Evolutionary conservation across 208 protist genomes (phyloP).

Genomic region (Wallacemonas rigidus): DNA sequence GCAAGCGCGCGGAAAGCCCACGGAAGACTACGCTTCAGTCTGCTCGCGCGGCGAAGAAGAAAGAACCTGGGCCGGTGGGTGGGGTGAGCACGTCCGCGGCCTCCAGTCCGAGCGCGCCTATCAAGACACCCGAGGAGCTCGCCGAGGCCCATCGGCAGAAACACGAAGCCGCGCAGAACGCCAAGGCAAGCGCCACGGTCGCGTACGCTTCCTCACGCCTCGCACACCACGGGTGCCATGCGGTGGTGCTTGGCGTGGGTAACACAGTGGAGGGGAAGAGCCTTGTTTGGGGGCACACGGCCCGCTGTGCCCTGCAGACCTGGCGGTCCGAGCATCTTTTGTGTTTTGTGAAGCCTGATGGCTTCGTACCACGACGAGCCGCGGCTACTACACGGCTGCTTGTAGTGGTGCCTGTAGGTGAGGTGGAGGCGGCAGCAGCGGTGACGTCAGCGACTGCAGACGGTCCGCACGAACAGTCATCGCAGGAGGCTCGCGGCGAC

Average conservation of each 20-base stretch:
- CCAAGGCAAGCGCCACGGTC: constrained; percentile 27
- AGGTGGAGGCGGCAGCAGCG: constrained; percentile 3
- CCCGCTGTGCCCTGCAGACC: constrained; percentile 25
- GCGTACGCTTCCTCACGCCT: constrained; percentile 35
- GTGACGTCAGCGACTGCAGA: neutral
- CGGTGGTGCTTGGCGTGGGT: constrained; percentile 61
- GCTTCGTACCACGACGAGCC: constrained; percentile 41
- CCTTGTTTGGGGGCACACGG: constrained; percentile 44
- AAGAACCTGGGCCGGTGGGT: neutral
- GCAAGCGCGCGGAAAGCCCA: neutral
- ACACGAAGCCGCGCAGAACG: constrained; percentile 22
- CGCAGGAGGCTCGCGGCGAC: too few species aligned
- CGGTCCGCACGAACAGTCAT: too few species aligned
- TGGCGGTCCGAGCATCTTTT: constrained; percentile 34
- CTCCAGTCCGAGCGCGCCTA: neutral
- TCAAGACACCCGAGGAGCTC: constrained; percentile 18
- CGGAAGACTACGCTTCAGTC: neutral
- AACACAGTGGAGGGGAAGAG: constrained; percentile 56
- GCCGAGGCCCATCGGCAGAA: neutral
- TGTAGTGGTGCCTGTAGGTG: constrained; percentile 30
- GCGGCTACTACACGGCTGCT: constrained; percentile 33
- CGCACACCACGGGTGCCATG: constrained; percentile 38
- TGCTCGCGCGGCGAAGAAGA: constrained; percentile 14
- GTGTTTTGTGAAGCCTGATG: constrained; percentile 72
- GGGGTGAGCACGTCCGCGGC: neutral